phyloP scores from a whole-genome alignment of 495 filamentous ascomycete species.

The Aspergillus nanangensis region DNA sequence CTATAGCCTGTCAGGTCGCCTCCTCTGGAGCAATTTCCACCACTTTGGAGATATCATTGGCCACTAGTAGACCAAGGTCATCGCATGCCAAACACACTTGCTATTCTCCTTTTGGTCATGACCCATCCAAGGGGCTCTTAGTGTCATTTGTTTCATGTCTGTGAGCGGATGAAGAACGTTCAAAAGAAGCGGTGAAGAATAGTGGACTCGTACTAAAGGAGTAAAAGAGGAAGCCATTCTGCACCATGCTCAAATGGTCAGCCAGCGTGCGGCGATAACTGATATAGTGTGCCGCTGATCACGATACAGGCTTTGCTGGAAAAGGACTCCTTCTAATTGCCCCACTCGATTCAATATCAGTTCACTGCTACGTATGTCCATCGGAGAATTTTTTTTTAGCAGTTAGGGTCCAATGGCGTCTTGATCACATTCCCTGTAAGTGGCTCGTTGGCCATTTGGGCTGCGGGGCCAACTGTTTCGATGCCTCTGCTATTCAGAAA shows the following conservation, averaged over 20 bases:
- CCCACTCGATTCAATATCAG: not conserved
- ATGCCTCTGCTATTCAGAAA: not conserved
- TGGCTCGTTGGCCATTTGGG: not conserved
- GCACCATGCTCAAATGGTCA: not conserved
- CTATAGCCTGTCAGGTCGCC: not conserved
- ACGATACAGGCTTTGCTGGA: not conserved
- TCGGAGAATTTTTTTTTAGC: not conserved
- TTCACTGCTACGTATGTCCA: not conserved
- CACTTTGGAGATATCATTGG: slow-evolving; percentile 10
- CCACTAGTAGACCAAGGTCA: slow-evolving; percentile 2
- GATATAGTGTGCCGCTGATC: too few relatives aligned
- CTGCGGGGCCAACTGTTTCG: not conserved
- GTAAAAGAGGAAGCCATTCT: not conserved
- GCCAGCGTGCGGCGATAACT: too few relatives aligned
- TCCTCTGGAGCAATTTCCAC: not conserved
- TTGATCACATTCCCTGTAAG: not conserved
- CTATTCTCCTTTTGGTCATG: slow-evolving; percentile 12
- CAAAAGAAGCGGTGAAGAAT: slow-evolving; percentile 18
- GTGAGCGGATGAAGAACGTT: slow-evolving; percentile 2
- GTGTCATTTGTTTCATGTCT: slow-evolving; percentile 14
- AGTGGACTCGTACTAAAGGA: not conserved
- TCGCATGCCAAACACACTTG: slow-evolving; percentile 10
- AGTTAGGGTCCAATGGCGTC: too few relatives aligned
- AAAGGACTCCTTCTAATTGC: not conserved
- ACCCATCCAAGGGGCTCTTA: slow-evolving; percentile 8